These are phyloP conservation scores for Psilocybe sp. DNA, from an alignment of 768 basidiomycete species.

Conservation along the genomic window DNA sequence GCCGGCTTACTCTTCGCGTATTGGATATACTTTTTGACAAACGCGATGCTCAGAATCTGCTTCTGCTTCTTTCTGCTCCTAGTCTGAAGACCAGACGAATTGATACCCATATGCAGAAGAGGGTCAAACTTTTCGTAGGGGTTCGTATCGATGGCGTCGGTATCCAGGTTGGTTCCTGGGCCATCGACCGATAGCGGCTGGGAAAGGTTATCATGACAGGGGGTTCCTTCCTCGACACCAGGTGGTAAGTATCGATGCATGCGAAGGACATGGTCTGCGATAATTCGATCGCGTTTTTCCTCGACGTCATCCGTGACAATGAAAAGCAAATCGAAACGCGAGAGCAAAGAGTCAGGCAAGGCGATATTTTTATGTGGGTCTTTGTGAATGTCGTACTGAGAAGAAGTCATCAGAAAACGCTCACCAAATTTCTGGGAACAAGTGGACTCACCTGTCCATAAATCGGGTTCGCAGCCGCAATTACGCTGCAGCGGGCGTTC, in stretches of 20 bases:
- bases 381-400: constrained; percentile 97
- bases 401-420: constrained; percentile 10
- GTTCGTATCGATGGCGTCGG: constrained; percentile 63
- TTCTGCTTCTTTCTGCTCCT: constrained; percentile 60
- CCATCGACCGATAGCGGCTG: constrained; percentile 89
- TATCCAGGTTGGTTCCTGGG: constrained; percentile 51
- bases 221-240: constrained; percentile 95
- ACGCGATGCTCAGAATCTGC: constrained; percentile 88
- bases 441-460: constrained; percentile 78
- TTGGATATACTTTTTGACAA: constrained; percentile 98
- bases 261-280: constrained; percentile 96
- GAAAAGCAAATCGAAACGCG: constrained; percentile 97
- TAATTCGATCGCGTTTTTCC: constrained; percentile 87
- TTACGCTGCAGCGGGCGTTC: constrained; percentile 96
- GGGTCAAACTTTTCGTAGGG: constrained; percentile 98
- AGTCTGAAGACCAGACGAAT: constrained; percentile 45
- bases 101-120: constrained; percentile 83
- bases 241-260: constrained; percentile 97
- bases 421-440: constrained; percentile 6
- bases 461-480: constrained; percentile 98
- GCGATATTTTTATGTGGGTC: constrained; percentile 99
- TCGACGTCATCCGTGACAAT: constrained; percentile 98
- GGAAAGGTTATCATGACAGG: constrained; percentile 79
- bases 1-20: constrained; percentile 89
- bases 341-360: constrained; percentile 93